phyloP scores from a whole-genome alignment of 306 rosid species.

The Senna siamea region DNA sequence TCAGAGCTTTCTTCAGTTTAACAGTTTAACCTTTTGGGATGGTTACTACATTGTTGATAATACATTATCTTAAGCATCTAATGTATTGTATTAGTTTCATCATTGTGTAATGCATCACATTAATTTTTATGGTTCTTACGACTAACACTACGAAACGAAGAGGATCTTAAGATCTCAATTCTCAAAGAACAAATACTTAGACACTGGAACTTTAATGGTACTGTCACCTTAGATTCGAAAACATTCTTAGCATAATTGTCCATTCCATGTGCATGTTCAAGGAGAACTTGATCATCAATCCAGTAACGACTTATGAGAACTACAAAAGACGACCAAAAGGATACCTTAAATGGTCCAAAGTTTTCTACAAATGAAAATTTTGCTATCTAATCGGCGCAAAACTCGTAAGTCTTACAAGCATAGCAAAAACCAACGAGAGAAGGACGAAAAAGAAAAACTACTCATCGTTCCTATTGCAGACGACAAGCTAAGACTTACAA shows the following conservation, averaged over 20 bases:
- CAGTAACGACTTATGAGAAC: neutral
- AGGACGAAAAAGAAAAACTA: neutral
- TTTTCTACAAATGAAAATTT: conserved; percentile 18
- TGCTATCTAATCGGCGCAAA: neutral
- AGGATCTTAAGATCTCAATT: neutral
- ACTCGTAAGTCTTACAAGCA: conserved; percentile 1
- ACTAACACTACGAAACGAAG: neutral
- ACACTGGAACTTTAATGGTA: neutral
- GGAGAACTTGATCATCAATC: neutral
- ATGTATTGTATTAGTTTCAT: neutral
- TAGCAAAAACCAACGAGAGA: conserved; percentile 9
- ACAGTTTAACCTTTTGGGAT: neutral
- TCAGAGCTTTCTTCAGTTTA: neutral
- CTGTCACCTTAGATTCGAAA: neutral
- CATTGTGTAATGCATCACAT: neutral
- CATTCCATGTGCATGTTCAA: neutral
- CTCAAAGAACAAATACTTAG: neutral
- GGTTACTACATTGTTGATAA: neutral
- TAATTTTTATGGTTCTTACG: neutral
- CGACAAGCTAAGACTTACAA: too few relatives aligned
- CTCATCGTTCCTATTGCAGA: too few relatives aligned
- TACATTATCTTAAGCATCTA: neutral
- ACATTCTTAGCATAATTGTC: neutral
- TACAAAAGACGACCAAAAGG: neutral
- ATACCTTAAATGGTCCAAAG: neutral